Conservation (phyloP, 495 filamentous ascomycete species). For the Pseudotulostoma volvatum region DNA sequence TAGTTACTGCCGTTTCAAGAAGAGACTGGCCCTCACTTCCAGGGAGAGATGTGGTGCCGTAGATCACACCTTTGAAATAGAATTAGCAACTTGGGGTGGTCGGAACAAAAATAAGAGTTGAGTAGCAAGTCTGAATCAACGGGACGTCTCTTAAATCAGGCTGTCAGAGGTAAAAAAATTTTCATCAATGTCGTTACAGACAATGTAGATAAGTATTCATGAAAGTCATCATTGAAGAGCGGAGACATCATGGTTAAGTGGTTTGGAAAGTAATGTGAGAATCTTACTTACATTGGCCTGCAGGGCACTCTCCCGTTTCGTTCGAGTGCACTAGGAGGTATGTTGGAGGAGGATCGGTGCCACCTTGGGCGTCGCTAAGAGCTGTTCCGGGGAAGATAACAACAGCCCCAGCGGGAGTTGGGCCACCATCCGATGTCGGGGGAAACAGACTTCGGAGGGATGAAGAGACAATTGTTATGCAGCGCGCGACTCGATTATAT, state of each 20-base stretch:
- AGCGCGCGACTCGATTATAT: constrained; percentile 20
- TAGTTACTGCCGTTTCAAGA: constrained; percentile 38
- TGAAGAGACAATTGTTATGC: constrained; percentile 54
- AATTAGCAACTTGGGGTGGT: constrained; percentile 27
- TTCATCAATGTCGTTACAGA: constrained; percentile 74
- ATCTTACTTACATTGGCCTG: constrained; percentile 64
- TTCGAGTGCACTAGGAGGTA: constrained; percentile 66
- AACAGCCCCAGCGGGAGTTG: constrained; percentile 55
- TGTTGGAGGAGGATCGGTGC: constrained; percentile 35
- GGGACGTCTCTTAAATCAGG: constrained; percentile 50
- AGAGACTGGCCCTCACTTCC: constrained; percentile 20
- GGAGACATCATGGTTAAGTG: constrained; percentile 1
- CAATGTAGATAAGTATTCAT: constrained; percentile 99
- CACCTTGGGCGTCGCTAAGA: constrained; percentile 10
- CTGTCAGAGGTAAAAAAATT: constrained; percentile 56
- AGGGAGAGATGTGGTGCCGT: constrained; percentile 35
- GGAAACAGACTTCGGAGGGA: constrained; percentile 50
- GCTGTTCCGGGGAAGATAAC: constrained; percentile 49
- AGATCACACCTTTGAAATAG: constrained; percentile 46
- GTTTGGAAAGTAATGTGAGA: constrained; percentile 4
- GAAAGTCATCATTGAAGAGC: constrained; percentile 49
- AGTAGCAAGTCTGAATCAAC: too few relatives aligned
- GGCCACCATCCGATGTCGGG: constrained; percentile 53
- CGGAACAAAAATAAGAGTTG: constrained; percentile 1
- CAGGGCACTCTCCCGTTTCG: constrained; percentile 78